phyloP scores from a whole-genome alignment of 768 basidiomycete species.

The Lactarius evosmus region DNA sequence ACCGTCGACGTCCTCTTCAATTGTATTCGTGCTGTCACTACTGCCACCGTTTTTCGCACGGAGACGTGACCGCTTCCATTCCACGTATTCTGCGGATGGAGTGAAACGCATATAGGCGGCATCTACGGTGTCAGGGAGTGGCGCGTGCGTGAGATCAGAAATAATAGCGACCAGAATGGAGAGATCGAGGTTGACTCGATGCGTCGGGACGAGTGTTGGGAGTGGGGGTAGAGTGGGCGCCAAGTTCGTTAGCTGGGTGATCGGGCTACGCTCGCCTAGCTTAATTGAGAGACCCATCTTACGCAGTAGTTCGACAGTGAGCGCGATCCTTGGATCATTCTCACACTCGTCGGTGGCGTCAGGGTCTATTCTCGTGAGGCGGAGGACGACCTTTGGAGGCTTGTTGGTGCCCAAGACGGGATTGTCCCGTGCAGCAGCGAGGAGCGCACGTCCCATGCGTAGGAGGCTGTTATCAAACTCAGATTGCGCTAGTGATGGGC shows the following conservation, averaged over 20 bases:
- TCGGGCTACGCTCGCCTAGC: constrained; percentile 52
- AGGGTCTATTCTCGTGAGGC: constrained; percentile 68
- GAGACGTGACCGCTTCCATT: constrained; percentile 50
- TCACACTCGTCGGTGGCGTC: constrained; percentile 33
- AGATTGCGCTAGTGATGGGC: constrained; percentile 44
- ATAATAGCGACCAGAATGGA: constrained; percentile 81
- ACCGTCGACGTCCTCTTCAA: constrained; percentile 11
- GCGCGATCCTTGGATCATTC: constrained; percentile 54
- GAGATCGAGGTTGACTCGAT: constrained; percentile 73
- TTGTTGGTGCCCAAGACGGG: constrained; percentile 40
- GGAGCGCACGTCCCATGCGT: constrained; percentile 62
- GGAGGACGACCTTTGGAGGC: constrained; percentile 51
- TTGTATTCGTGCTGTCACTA: constrained; percentile 26
- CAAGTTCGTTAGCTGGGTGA: constrained; percentile 25
- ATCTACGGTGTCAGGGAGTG: constrained; percentile 52
- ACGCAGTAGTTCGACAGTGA: constrained; percentile 54
- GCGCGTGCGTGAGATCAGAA: constrained; percentile 76
- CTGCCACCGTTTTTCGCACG: constrained; percentile 22
- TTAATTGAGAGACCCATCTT: constrained; percentile 65
- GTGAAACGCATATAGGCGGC: constrained; percentile 65
- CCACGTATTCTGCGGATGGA: constrained; percentile 52
- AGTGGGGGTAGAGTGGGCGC: constrained; percentile 13
- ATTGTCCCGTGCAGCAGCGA: constrained; percentile 61
- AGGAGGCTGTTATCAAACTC: constrained; percentile 73
- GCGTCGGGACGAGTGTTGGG: constrained; percentile 46